These are phyloP conservation scores for Coemansia sp. DNA, from an alignment of 192 early-diverging fungal genomes.

Conservation along the genomic window DNA sequence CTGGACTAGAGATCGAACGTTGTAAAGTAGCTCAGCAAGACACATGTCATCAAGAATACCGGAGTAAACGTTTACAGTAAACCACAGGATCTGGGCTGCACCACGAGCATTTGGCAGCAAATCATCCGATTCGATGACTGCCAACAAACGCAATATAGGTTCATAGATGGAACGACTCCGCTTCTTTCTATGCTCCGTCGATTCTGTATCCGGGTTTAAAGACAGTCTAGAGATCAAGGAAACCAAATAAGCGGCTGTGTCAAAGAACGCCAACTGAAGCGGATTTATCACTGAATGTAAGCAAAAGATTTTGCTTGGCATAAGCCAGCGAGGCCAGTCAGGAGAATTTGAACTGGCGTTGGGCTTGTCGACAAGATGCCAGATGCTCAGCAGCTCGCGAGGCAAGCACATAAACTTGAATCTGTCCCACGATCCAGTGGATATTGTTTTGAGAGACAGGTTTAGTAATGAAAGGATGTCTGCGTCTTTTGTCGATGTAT, in stretches of 20 bases:
- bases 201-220: background rate
- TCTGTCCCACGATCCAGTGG: slow-evolving; percentile 42
- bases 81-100: slow-evolving; percentile 50
- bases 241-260: slow-evolving; percentile 37
- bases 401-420: slow-evolving; percentile 45
- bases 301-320: slow-evolving; percentile 5
- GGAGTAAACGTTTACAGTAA: slow-evolving; percentile 24
- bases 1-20: slow-evolving; percentile 20
- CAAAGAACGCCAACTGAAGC: slow-evolving; percentile 37
- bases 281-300: slow-evolving; percentile 26
- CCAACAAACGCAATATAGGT: slow-evolving; percentile 36
- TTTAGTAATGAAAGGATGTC: slow-evolving; percentile 26
- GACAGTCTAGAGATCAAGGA: slow-evolving; percentile 9
- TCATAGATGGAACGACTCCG: slow-evolving; percentile 26
- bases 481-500: background rate
- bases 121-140: slow-evolving; percentile 23
- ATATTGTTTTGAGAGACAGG: slow-evolving; percentile 35
- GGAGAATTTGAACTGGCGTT: background rate
- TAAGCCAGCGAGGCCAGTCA: background rate
- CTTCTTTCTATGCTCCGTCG: slow-evolving; percentile 22
- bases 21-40: slow-evolving; percentile 25
- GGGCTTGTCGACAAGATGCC: slow-evolving; percentile 16
- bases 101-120: slow-evolving; percentile 23
- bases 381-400: slow-evolving; percentile 31
- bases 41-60: slow-evolving; percentile 11